Base-by-base conservation (phyloP, 1,139 yeast genomes). In the Protomyces inouyei region DNA sequence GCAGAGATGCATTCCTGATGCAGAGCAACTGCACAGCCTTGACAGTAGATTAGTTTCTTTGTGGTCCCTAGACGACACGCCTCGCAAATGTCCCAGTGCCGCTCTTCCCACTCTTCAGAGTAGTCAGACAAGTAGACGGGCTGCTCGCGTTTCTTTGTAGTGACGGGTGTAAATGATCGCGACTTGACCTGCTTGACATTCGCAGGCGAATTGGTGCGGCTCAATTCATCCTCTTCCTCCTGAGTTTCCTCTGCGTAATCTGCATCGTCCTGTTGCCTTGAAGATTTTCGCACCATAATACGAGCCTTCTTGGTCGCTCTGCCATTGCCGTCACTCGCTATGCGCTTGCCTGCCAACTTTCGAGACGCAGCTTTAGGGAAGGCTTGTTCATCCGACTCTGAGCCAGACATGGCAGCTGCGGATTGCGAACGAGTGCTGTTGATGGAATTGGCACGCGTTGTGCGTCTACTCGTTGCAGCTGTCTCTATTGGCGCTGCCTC, bases 11-110 rank as follows among this genome's bases (percentile, higher is more conserved):
- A 68, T 10, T 54, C 48, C 12, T 56, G 69, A 40, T 68, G 70
- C 18, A 51, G 57, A 4, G 68, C 57, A 25, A 65, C 67, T n/a
- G 69, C 66, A 52, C 70, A 68, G 5, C 69, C 69, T 23, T 67
- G 69, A 52, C 70, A 68, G 35, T 66, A 63, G n/a, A 68, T 35
- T 21, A 68, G 57, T 18, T 40, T 52, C 16, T 51, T 55, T 51
- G 52, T 18, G 21, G 40, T 55, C 4, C 21, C n/a, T 5, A 21
- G 14, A 28, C 63, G 23, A 52, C 69, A 67, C 16, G 59, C 45
- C 12, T 61, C 65, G 51, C 69, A 67, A 16, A 43, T 54, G n/a
- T 53, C 59, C 45, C 60, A 28, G 51, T 67, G 69, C 18, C 66
- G 64, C n/a, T 59, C 57, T 16, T 65, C 61, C 65, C 64, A 67